Evolutionary conservation across 2,329 filamentous ascomycete genomes (phyloP).

Genomic region (Ophiognomonia clavigignenti-juglandacearum): DNA sequence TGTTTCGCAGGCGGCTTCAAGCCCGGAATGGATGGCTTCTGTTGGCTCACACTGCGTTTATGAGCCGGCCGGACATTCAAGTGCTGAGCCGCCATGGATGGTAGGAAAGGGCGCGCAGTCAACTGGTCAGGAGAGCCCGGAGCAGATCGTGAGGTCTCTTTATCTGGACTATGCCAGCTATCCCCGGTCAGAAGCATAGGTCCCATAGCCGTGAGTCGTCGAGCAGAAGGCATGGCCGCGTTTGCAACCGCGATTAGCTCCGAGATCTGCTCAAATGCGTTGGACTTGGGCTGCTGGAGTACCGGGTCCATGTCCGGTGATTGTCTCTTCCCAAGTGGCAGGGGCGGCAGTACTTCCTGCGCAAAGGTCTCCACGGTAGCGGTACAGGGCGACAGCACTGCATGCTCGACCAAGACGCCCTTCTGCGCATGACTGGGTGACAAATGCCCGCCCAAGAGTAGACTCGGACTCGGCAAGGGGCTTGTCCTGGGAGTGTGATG

Average conservation of each 20-base stretch:
- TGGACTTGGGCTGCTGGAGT: background rate
- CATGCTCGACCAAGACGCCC: background rate
- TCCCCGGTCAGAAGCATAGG: background rate
- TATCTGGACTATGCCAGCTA: background rate
- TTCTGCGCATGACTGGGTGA: background rate
- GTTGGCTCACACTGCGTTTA: background rate
- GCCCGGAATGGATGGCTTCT: background rate
- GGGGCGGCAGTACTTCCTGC: background rate
- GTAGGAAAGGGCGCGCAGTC: background rate
- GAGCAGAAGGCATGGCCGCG: background rate
- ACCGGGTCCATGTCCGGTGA: background rate
- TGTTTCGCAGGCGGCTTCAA: background rate
- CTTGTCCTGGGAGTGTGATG: background rate
- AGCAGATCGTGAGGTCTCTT: background rate
- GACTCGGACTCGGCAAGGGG: background rate
- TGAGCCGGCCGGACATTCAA: background rate
- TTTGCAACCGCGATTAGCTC: background rate
- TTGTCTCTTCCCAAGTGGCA: background rate
- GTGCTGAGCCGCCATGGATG: background rate
- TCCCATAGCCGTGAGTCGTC: background rate
- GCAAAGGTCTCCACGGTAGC: background rate
- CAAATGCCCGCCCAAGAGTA: background rate
- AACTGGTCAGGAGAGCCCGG: background rate
- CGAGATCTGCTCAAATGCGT: background rate
- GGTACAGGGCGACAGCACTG: background rate